Base-by-base conservation (phyloP, 2,329 filamentous ascomycete species). In the Colletotrichum nymphaeae region DNA sequence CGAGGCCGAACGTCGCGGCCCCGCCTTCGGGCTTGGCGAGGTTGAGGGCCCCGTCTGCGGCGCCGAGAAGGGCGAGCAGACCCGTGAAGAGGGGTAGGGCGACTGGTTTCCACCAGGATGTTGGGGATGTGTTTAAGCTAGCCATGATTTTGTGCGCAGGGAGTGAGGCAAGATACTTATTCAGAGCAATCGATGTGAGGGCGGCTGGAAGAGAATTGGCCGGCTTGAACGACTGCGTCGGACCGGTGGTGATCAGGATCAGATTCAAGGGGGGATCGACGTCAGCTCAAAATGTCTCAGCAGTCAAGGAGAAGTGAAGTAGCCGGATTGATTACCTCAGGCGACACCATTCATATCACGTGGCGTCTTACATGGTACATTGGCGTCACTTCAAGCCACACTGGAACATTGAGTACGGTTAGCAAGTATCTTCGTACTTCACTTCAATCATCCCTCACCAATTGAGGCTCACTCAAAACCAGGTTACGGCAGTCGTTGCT, bases 51-150 rank as follows among this genome's bases (percentile, higher is more conserved):
- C 71, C 71, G 42, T 73, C 71, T 12, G 66, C 46, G 24, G 71
- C 71, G 49, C 67, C 67, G 14, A 73, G 46, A 35, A 73, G 60
- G 11, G 71, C 67, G 60, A 73, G 67, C 28, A 73, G 55, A 16
- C 60, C 55, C 1, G 71, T 73, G 67, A 73, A 73, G 56, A 71
- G 2, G 6, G 67, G 71, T 5, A 73, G 67, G 19, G 71, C 71
- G 22, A 55, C 60, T 3, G 71, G 71, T 30, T 56, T 70, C 71
- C 71, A 73, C 71, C 71, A 73, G 22, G 60, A 32, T 28, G 32
- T 55, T 6, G 42, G 24, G 16, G 60, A 64, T n/a, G 53, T 11
- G 22, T 49, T 35, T 42, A 59, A 30, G 26, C 53, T 28, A n/a
- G 66, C 22, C 67, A 70, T 70, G 42, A n/a, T 22, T n/a, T 49